phyloP scores from a whole-genome alignment of 495 filamentous ascomycete species.

The Bacidia rubella region DNA sequence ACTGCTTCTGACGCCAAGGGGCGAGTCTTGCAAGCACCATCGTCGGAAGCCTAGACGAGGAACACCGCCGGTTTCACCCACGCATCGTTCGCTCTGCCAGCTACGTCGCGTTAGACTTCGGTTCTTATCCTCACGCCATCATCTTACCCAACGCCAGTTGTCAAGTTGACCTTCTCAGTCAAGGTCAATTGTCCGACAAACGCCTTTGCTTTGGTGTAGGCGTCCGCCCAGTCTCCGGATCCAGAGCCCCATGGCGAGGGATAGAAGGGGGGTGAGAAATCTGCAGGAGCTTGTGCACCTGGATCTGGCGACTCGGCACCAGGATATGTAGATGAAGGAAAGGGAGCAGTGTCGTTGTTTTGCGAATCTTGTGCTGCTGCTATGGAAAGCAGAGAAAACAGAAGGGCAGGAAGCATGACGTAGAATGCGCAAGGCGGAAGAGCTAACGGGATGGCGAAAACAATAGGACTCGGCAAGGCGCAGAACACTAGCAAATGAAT shows the following conservation, averaged over 20 bases:
- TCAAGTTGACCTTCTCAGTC: constrained; percentile 88
- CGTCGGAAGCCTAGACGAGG: constrained; percentile 60
- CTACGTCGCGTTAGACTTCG: constrained; percentile 25
- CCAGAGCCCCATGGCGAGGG: constrained; percentile 72
- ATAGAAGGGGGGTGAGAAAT: constrained; percentile 53
- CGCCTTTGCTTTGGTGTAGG: constrained; percentile 62
- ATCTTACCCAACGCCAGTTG: constrained; percentile 65
- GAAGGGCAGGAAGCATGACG: neutral
- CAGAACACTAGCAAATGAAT: constrained; percentile 1
- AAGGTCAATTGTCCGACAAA: constrained; percentile 81
- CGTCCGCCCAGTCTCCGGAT: constrained; percentile 57
- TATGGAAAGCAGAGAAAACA: neutral
- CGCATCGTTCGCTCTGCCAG: constrained; percentile 65
- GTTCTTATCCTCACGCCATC: too few species aligned
- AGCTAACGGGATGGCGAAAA: neutral
- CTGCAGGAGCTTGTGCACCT: constrained; percentile 3
- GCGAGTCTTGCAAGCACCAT: constrained; percentile 82
- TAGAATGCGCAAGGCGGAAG: neutral
- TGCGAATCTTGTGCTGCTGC: constrained; percentile 11
- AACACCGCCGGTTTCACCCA: constrained; percentile 56
- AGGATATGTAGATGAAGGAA: constrained; percentile 15
- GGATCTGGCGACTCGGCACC: constrained; percentile 16
- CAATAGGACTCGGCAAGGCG: neutral
- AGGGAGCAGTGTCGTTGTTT: constrained; percentile 15
- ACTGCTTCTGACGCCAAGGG: constrained; percentile 67